Percentiles rank a stretch among this genome's conserved stretches.
These are phyloP conservation scores for Dactylellina leptospora DNA, from an alignment of 2,329 filamentous ascomycete genomes.

Conservation along the genomic window DNA sequence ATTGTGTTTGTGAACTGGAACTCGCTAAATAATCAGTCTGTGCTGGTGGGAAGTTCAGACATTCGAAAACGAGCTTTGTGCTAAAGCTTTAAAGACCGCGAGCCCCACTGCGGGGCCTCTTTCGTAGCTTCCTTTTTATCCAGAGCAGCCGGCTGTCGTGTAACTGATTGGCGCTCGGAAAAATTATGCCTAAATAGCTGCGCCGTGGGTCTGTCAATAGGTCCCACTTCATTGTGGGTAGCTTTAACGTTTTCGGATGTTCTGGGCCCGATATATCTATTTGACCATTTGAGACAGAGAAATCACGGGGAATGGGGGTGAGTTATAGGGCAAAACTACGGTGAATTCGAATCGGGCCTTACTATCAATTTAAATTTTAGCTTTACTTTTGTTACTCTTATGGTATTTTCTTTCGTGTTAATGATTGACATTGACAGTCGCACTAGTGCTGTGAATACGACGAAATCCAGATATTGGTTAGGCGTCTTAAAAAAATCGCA, in stretches of 20 bases:
- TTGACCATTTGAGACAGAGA: slow-evolving; percentile 14
- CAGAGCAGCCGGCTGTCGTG: slow-evolving; percentile 20
- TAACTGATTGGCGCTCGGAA: slow-evolving; percentile 27
- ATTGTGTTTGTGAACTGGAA: neutral
- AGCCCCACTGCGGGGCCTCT: slow-evolving; percentile 38
- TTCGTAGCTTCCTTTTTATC: slow-evolving; percentile 25
- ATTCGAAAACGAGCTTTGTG: slow-evolving; percentile 9
- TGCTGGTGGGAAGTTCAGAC: neutral
- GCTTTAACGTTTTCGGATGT: neutral
- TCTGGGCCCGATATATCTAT: slow-evolving; percentile 23
- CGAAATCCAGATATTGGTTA: too few relatives aligned
- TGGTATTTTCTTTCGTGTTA: too few relatives aligned
- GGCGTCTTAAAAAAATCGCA: too few relatives aligned
- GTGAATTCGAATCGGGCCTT: too few relatives aligned
- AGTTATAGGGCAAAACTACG: too few relatives aligned
- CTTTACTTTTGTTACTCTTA: too few relatives aligned
- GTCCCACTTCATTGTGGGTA: neutral
- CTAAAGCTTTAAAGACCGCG: neutral
- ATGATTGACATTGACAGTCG: too few relatives aligned
- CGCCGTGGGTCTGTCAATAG: slow-evolving; percentile 3
- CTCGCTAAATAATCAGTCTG: neutral
- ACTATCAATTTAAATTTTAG: too few relatives aligned
- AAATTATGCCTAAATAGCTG: slow-evolving; percentile 38
- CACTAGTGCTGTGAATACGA: too few relatives aligned
- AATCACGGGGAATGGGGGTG: slow-evolving; percentile 12